A percentile compares a stretch with the other conserved stretches of the same genome.
Conservation (phyloP, 352 stramenopile genomes). For the Ophiocytium majus region DNA sequence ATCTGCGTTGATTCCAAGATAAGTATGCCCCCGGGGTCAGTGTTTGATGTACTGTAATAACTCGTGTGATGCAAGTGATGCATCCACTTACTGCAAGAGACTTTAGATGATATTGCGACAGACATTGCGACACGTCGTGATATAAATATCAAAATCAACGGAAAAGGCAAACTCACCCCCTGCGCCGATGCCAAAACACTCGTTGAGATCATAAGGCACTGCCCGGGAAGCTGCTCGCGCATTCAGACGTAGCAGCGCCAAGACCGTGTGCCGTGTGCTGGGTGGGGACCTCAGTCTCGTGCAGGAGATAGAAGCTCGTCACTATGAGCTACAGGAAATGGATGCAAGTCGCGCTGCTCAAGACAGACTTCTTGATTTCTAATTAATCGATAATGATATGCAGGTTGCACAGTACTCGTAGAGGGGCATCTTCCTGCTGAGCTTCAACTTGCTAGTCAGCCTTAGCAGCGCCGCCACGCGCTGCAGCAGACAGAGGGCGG, state of each 20-base stretch:
- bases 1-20: conserved; percentile 16
- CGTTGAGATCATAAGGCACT: neutral
- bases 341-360: neutral
- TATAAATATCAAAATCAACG: no score
- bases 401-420: no score
- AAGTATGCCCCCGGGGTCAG: no score
- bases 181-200: neutral
- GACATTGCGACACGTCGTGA: neutral
- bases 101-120: neutral
- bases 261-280: neutral
- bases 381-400: no score
- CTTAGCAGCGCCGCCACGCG: neutral
- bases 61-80: neutral
- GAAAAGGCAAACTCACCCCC: conserved; percentile 17
- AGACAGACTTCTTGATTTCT: no score
- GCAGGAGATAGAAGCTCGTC: neutral
- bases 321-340: neutral
- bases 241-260: neutral
- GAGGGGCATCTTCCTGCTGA: no score
- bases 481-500: neutral
- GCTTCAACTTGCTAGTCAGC: no score
- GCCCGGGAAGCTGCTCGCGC: conserved; percentile 10
- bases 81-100: neutral
- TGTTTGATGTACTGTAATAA: neutral
- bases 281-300: neutral